These are phyloP conservation scores for Pichia ethanolica DNA, from an alignment of 805 yeast species.

Conservation along the genomic window DNA sequence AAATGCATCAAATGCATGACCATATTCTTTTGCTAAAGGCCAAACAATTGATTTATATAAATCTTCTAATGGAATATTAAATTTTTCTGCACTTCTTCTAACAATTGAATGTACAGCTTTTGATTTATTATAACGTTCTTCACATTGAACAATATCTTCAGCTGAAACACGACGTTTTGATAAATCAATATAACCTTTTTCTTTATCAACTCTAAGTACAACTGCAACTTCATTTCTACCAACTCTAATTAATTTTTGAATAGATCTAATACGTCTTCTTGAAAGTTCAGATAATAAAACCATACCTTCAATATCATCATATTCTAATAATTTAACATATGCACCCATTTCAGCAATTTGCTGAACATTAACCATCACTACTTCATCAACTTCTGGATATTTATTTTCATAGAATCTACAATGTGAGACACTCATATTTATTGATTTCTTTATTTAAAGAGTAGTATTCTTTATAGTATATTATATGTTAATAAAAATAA, in stretches of 20 bases:
- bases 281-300: conserved; percentile 91
- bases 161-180: conserved; percentile 97
- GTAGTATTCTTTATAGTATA: background rate
- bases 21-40: conserved; percentile 93
- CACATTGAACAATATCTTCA: conserved; percentile 95
- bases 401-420: conserved; percentile 97
- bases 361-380: conserved; percentile 97
- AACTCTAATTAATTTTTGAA: conserved; percentile 94
- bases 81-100: conserved; percentile 97
- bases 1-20: conserved; percentile 97
- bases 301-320: conserved; percentile 99
- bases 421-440: conserved; percentile 70
- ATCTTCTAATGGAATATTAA: conserved; percentile 76
- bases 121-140: conserved; percentile 92
- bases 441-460: background rate
- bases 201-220: conserved; percentile 95
- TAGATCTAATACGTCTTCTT: conserved; percentile 97
- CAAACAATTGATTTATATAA: conserved; percentile 89
- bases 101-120: conserved; percentile 97
- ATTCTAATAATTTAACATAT: conserved; percentile 89
- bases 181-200: conserved; percentile 95
- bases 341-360: conserved; percentile 99
- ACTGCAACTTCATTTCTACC: conserved; percentile 98
- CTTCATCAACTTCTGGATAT: conserved; percentile 98
- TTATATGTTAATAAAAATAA: too few species aligned